These are phyloP conservation scores for Melaleuca quinquenervia DNA, from an alignment of 345 rosid genomes.

Conservation along the genomic window DNA sequence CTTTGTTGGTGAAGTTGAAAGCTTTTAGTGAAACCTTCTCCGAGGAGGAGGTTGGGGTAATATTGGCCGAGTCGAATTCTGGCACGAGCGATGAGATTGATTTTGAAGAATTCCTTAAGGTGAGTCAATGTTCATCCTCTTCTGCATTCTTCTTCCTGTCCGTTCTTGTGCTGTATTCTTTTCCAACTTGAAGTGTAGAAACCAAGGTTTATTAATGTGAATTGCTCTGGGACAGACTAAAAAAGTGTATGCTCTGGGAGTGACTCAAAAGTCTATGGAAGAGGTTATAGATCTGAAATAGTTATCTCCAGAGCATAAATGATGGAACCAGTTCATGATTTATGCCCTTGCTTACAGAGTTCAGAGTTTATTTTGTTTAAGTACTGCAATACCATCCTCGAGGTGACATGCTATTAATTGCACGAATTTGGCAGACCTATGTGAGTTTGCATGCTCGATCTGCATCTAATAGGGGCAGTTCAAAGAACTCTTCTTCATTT, in stretches of 20 bases:
- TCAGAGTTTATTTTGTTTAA: not conserved
- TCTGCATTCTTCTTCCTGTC: not conserved
- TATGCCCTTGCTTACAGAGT: not conserved
- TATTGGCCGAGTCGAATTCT: constrained; percentile 27
- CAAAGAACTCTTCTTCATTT: constrained; percentile 56
- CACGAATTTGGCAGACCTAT: constrained; percentile 46
- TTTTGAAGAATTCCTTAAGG: constrained; percentile 82
- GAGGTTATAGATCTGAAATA: not conserved
- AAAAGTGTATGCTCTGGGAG: not conserved
- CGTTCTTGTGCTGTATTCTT: not conserved
- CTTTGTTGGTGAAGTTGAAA: constrained; percentile 54
- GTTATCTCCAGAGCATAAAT: not conserved
- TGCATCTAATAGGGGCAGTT: constrained; percentile 42
- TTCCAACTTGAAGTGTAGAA: not conserved
- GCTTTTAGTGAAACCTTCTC: constrained; percentile 37
- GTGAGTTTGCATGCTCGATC: constrained; percentile 52
- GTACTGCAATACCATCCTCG: not conserved
- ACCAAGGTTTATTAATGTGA: not conserved
- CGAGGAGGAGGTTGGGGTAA: constrained; percentile 51
- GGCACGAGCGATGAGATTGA: constrained; percentile 36
- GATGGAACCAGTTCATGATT: not conserved
- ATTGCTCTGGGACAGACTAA: not conserved
- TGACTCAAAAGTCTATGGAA: not conserved
- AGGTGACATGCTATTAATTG: constrained; percentile 7
- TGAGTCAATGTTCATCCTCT: constrained; percentile 9